Base-by-base conservation (phyloP, 768 basidiomycete genomes). In the Scleroderma bovista region DNA sequence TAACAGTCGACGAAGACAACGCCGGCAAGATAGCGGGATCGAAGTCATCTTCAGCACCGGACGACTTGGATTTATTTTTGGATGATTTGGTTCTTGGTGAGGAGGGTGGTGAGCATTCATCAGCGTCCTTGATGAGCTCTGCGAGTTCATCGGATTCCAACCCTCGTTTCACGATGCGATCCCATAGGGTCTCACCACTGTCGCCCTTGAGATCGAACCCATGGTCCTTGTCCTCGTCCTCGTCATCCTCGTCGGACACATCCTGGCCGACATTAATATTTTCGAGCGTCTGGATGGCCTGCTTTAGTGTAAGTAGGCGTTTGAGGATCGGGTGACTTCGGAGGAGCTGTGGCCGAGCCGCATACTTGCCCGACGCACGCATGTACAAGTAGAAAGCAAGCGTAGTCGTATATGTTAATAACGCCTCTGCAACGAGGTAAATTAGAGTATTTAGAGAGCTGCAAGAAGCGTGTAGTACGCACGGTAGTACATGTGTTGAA, bases 381-480 rank as follows among this genome's bases (percentile, higher is more conserved):
- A 98, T 75, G 65, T 93, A 83, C 36, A 98, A 72, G 70, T 95
- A 97, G 71, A 93, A 97, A 1, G 93, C 88, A 40, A 98, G 83
- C 2, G 83, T 85, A 1, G 93, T 89, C 17, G 89, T 77, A 62
- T 98, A 98, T 9, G 93, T 91, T 33, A 96, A 71, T 2, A 95
- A 74, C 1, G 93, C 79, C 75, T 98, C 94, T 97, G 65, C 24
- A 54, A 46, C 16, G 20, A 51, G 17, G 33, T 32, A 33, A 34
- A 38, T 26, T 37, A 48, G 23, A 51, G 47, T 24, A 44, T 17
- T 31, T 7, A 19, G 47, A 33, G 19, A 17, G 6, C 8, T 7
- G 37, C 9, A 22, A 22, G 36, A 48, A 17, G 29, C 3, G n/a
- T 47, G n/a, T n/a, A 37, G 31, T 6, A 76, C 91, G 68, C 62